Base-by-base conservation (phyloP, 2,329 filamentous ascomycete genomes). In the Cladosporium velox region DNA sequence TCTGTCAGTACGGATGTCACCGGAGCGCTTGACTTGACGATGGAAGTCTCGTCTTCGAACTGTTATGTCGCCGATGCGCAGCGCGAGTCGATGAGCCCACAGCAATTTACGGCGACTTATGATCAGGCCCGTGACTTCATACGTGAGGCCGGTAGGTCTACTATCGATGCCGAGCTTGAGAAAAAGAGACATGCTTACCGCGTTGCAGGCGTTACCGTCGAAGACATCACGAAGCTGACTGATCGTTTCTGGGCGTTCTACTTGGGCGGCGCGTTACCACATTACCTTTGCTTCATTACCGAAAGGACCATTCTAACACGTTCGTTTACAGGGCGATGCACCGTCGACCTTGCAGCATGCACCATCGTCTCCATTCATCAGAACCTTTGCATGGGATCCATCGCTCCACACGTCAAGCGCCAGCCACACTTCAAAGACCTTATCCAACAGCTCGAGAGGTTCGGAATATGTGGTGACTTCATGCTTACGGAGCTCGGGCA, bases 401-500 rank as follows among this genome's bases (percentile, higher is more conserved):
- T 58, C 26, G 18, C 32, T 58, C 54, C 32, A n/a, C 34, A 35
- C 11, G 11, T 34, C 11, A 38, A 58, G 5, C 32, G n/a, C 6
- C 54, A 58, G 18, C 54, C 54, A 14, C 30, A 38, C 54, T 21
- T 58, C 11, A 21, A 21, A 14, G 26, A 8, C 18, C 54, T 58
- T 2, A 4, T 58, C n/a, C 18, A 58, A 14, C 18, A 38, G 14
- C 54, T 58, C 3, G 54, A 62, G 21, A 41, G 21, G 7, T 66
- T 66, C 44, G 15, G 26, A 10, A 18, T 66, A 12, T 66, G 64
- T 21, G 64, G 64, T 5, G 34, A 66, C 24, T 66, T 62, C 58
- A 66, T 66, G 64, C 64, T 66, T 2, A 66, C 64, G 8, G 64
- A 66, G 32, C 24, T 66, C 24, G 64, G 64, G n/a, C 64, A 63